Percentiles rank a stretch among this genome's conserved stretches.
Conservation (phyloP, 148 eudicot genomes). For the Rhododendron simsii region DNA sequence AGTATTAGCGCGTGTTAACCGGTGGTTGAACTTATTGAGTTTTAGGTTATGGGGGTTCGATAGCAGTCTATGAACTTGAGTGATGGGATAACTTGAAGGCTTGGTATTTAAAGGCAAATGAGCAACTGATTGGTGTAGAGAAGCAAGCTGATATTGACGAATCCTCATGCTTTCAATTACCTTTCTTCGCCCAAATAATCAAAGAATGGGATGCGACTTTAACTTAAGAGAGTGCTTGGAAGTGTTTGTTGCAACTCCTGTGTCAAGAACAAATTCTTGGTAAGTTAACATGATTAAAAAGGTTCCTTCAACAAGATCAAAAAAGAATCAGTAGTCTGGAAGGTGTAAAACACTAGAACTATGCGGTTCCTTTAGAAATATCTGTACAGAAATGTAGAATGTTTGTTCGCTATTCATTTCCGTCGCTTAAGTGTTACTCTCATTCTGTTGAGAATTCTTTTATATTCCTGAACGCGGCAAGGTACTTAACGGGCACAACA, state of each 20-base stretch:
- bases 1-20: neutral
- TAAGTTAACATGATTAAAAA: neutral
- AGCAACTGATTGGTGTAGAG: neutral
- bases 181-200: neutral
- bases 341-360: neutral
- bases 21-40: neutral
- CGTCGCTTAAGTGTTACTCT: neutral
- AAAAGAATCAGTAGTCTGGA: neutral
- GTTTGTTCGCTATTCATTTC: neutral
- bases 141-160: slow-evolving; percentile 8
- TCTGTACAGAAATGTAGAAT: neutral
- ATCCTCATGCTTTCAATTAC: slow-evolving; percentile 1
- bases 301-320: neutral
- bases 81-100: neutral
- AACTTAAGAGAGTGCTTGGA: neutral
- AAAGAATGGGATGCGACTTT: neutral
- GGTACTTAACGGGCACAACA: neutral
- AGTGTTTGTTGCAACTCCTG: neutral
- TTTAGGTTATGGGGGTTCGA: neutral
- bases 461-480: neutral
- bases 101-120: neutral
- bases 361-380: neutral
- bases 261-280: neutral
- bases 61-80: neutral
- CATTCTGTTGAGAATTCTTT: neutral